Evolutionary conservation across 1,284 basidiomycete species (phyloP), one percentile per base, ranked within the genome.

Genomic region (Trichosporon inkin): DNA sequence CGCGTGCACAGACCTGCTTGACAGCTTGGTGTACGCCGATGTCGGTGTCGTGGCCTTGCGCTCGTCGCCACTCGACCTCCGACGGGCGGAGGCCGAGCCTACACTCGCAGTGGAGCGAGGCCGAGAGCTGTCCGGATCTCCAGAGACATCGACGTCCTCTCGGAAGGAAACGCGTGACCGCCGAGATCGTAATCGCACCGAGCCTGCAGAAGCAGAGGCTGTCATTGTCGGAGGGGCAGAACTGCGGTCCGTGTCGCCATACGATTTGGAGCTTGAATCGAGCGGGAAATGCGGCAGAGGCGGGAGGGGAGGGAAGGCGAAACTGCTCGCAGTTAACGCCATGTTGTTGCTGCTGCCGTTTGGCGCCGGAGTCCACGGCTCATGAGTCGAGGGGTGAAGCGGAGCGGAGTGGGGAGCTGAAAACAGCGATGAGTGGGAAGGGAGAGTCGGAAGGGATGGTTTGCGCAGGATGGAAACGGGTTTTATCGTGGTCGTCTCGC

Each of bases 391-490:
- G 40, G 54, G 20, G 11, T 24, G 10, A 34, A 37, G 4, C 22
- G 35, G 22, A 35, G 55, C 17, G 34, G 17, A 37, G 19, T 17
- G 11, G 24, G 55, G 40, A 1, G 61, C 11, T 1, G 61, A 35
- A 7, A 47, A 32, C 13, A 16, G 54, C 4, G 35, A 20, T 28
- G 53, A 58, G 22, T 22, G n/a, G 32, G 38, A 17, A 37, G 57
- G 36, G 17, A 62, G 40, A 3, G 22, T 37, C 13, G 54, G 60
- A 13, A 64, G 49, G 3, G 60, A 62, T 1, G 63, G 60, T 22
- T 64, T 64, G 55, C 60, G 57, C 1, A 64, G 58, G 35, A 64
- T 64, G 17, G 63, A 64, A 2, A 59, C 54, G 22, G 63, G 60
- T 13, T 59, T 44, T 14, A 19, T 19, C 44, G 32, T 24, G 16